Evolutionary conservation across 768 basidiomycete genomes (phyloP).

Genomic region (Mycena galopus): DNA sequence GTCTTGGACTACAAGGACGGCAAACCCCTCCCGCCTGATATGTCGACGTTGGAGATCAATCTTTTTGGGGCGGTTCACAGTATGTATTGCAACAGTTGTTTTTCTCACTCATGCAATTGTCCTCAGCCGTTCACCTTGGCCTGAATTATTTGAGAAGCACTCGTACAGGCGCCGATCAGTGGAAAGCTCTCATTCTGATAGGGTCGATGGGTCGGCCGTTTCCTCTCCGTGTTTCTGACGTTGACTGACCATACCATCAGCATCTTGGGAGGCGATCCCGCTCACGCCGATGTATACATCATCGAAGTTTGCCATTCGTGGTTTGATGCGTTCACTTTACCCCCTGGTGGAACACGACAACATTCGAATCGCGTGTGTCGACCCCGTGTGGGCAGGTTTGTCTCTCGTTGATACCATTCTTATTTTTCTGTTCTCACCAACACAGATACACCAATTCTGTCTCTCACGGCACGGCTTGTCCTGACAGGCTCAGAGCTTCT

Average conservation of each 20-base stretch:
- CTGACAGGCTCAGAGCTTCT: conserved; percentile 64
- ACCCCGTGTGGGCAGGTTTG: conserved; percentile 68
- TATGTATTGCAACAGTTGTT: conserved; percentile 32
- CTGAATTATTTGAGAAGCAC: conserved; percentile 62
- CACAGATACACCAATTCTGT: conserved; percentile 64
- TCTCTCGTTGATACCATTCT: conserved; percentile 5
- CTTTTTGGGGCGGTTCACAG: conserved; percentile 62
- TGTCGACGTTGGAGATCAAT: conserved; percentile 65
- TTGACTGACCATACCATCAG: conserved; percentile 42
- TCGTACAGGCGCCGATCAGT: conserved; percentile 48
- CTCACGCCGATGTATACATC: conserved; percentile 60
- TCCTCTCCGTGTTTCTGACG: neutral
- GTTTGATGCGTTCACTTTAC: conserved; percentile 64
- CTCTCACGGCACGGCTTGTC: conserved; percentile 52
- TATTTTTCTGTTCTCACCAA: neutral
- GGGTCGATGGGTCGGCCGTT: conserved; percentile 64
- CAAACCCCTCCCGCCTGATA: conserved; percentile 57
- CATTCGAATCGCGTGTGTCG: conserved; percentile 61
- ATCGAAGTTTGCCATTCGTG: conserved; percentile 68
- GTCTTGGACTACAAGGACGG: conserved; percentile 51
- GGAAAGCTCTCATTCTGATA: conserved; percentile 65
- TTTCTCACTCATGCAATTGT: conserved; percentile 16
- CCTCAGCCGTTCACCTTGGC: conserved; percentile 62
- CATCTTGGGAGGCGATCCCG: conserved; percentile 64
- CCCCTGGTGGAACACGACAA: conserved; percentile 49